Evolutionary conservation across 1,139 yeast genomes (phyloP), one percentile per base, ranked within the genome.

Genomic region (Hansenula lynferdii): DNA sequence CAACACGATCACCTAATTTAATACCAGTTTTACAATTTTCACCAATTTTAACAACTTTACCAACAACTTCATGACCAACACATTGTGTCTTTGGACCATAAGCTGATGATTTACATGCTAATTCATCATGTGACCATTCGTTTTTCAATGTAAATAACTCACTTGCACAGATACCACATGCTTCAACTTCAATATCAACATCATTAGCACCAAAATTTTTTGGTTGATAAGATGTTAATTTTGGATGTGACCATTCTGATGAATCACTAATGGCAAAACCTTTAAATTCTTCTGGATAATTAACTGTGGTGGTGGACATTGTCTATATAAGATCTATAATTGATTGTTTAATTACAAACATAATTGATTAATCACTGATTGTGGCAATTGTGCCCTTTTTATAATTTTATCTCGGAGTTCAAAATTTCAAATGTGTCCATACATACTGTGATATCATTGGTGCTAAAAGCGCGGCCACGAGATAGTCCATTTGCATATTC

Each of bases 81-180:
- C 72, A 65, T 47, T 57, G 58, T 14, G 60, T 50, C 39, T 59
- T 53, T 39, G 59, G 56, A 23, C 58, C 60, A 37, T 49, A 48
- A 15, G 47, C 40, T 22, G 57, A 47, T n/a, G 48, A 43, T 21
- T 43, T 38, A 40, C 56, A 50, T 7, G 28, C 41, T 43, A 51
- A 69, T 65, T 79, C 54, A 30, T 41, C 49, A n/a, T 47, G 43
- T 6, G 60, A 55, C 53, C 60, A 54, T 39, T 66, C 69, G 41
- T 67, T 69, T 41, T 61, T 56, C 38, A 64, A 48, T 31, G 69
- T 64, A 51, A 67, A 73, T 38, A 70, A 50, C 51, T 77, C 82
- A 17, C 74, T 63, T 22, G 79, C 80, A 60, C 83, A 77, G 38
- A 76, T 67, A 43, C 82, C 82, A 54, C 80, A 75, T 38, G 68